Percentiles rank a stretch among this genome's conserved stretches.
phyloP scores from a whole-genome alignment of 192 early-diverging fungal species.

The Mortierella alpina region DNA sequence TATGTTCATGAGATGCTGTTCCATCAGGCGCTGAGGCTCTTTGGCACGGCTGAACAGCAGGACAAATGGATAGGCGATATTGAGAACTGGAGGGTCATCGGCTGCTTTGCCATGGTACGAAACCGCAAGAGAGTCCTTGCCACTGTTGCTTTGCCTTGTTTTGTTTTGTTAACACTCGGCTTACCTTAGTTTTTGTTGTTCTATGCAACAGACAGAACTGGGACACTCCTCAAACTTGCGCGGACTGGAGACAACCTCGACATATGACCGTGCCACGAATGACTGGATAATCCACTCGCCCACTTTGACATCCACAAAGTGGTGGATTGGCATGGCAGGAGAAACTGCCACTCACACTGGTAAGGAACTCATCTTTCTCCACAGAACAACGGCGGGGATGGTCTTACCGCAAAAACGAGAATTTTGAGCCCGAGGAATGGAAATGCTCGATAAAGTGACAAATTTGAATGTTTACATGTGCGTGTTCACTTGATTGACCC shows the following conservation, averaged over 20 bases:
- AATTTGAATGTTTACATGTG: not conserved
- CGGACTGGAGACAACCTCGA: conserved; percentile 71
- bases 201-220: conserved; percentile 63
- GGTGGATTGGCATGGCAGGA: conserved; percentile 73
- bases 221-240: conserved; percentile 67
- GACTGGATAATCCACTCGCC: conserved; percentile 72
- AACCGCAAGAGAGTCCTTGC: not conserved
- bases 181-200: not conserved
- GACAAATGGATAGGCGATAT: conserved; percentile 60
- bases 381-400: too few relatives aligned
- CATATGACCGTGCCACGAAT: conserved; percentile 63
- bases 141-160: not conserved
- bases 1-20: conserved; percentile 70
- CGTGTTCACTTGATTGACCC: not conserved
- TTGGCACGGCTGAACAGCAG: conserved; percentile 63
- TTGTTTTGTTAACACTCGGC: not conserved
- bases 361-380: not conserved
- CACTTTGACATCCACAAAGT: conserved; percentile 67
- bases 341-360: conserved; percentile 71
- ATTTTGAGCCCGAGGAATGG: too few relatives aligned
- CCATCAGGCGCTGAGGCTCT: conserved; percentile 57
- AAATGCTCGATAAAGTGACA: not conserved
- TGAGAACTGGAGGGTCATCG: conserved; percentile 59
- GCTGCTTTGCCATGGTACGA: conserved; percentile 72
- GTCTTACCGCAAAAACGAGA: too few relatives aligned